Evolutionary conservation across 1,284 basidiomycete genomes (phyloP), one percentile per base, ranked within the genome.

Genomic region (Rhodotorula sp.): DNA sequence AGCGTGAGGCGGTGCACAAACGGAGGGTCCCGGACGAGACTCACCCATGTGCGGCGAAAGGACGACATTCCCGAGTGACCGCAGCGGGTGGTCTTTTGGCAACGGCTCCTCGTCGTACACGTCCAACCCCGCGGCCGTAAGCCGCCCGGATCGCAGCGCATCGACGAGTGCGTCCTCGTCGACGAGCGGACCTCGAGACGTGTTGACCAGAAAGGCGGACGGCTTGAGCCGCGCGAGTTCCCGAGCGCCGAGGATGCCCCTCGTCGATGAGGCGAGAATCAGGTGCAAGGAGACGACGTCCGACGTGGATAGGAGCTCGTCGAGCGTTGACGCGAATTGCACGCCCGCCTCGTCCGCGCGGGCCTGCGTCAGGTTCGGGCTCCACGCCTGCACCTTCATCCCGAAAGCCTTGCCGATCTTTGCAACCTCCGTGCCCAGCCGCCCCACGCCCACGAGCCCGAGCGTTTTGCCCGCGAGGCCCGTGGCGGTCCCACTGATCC

Each of bases 101-200:
- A 90, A 80, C 13, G 88, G 88, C 76, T 89, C 88, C 50, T 85
- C 77, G 57, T 88, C 87, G 78, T 85, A 90, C 0, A 89, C 88
- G 67, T 82, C 81, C 29, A 81, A 55, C 5, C 78, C 81, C 0
- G 78, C 79, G 17, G 80, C 82, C 10, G 71, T 64, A 12, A 80
- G 76, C 57, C 67, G 77, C 10, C 73, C 76, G 50, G 71, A 74
- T 13, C 67, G 61, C 37, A 83, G 66, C 1, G 62, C 70, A 2
- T 80, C 81, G 19, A 89, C 76, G 57, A 89, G 78, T 0, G 85
- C 87, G 0, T 65, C 71, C 74, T 88, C 87, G 67, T 89, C 84
- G 8, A 89, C 84, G 37, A 89, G 78, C 21, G 87, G 87, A 1
- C 88, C 88, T 58, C 88, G 82, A 13, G 86, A 86, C 2, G 88